Evolutionary conservation across 306 rosid genomes (phyloP).

Genomic region (Malus sylvestris): DNA sequence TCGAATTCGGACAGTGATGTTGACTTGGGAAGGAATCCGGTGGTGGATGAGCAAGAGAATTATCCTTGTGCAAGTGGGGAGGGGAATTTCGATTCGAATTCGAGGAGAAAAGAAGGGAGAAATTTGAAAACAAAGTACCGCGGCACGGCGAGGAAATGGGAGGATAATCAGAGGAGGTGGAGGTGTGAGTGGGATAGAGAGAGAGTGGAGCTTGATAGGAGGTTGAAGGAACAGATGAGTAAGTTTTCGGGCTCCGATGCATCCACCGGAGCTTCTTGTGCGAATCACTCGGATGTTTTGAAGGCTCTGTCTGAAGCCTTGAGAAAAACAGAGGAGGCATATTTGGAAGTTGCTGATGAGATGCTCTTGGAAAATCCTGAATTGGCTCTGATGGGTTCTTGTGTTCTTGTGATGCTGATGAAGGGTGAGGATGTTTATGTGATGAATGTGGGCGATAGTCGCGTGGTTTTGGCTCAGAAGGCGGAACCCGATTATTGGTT

Average conservation of each 20-base stretch:
- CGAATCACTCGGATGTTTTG: slow-evolving; percentile 66
- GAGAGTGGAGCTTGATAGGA: slow-evolving; percentile 77
- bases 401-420: slow-evolving; percentile 96
- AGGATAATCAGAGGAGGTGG: slow-evolving; percentile 90
- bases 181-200: slow-evolving; percentile 90
- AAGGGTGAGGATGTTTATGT: slow-evolving; percentile 95
- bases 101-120: slow-evolving; percentile 25
- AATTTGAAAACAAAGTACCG: slow-evolving; percentile 38
- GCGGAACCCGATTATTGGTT: slow-evolving; percentile 94
- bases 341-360: slow-evolving; percentile 72
- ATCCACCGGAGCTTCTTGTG: neutral
- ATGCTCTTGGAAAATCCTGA: slow-evolving; percentile 86
- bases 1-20: slow-evolving; percentile 13
- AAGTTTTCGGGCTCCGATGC: slow-evolving; percentile 41
- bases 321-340: slow-evolving; percentile 83
- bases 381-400: slow-evolving; percentile 93
- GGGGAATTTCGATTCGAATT: slow-evolving; percentile 29
- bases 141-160: slow-evolving; percentile 62
- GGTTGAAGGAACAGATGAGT: slow-evolving; percentile 62
- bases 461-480: slow-evolving; percentile 86
- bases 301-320: slow-evolving; percentile 78
- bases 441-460: slow-evolving; percentile 91
- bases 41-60: slow-evolving; percentile 49
- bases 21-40: slow-evolving; percentile 26
- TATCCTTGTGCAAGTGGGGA: slow-evolving; percentile 46